Conservation (phyloP, 208 protist species). For the Wallacemonas sp. region DNA sequence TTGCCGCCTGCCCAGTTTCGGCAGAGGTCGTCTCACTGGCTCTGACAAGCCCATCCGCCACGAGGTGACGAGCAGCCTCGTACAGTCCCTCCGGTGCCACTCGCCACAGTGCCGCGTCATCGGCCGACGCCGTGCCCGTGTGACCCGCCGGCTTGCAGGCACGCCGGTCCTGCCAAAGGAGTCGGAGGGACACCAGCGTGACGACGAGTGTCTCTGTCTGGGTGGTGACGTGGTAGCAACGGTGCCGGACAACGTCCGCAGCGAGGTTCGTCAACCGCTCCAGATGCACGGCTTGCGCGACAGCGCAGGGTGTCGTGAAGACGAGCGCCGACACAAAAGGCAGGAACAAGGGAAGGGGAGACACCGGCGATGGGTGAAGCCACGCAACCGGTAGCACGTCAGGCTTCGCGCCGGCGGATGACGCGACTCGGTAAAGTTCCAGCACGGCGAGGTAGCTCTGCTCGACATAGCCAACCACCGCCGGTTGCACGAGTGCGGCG, state of each 20-base stretch:
- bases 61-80: not conserved
- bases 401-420: not conserved
- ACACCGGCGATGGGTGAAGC: not conserved
- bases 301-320: not conserved
- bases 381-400: not conserved
- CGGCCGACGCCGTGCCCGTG: not conserved
- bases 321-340: not conserved
- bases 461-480: not conserved
- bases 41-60: no score
- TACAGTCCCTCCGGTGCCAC: not conserved
- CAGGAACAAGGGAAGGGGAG: not conserved
- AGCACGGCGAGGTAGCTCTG: not conserved
- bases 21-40: no score
- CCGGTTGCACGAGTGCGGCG: not conserved
- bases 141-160: not conserved
- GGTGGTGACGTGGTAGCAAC: constrained; percentile 8
- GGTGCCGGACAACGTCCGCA: not conserved
- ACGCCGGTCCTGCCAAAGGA: constrained; percentile 18
- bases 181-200: constrained; percentile 18
- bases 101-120: not conserved
- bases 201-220: constrained; percentile 17
- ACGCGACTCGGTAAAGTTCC: not conserved
- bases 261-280: not conserved
- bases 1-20: no score
- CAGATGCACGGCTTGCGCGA: not conserved